phyloP scores from a whole-genome alignment of 2,329 filamentous ascomycete genomes.

The Diplodia sapinea region DNA sequence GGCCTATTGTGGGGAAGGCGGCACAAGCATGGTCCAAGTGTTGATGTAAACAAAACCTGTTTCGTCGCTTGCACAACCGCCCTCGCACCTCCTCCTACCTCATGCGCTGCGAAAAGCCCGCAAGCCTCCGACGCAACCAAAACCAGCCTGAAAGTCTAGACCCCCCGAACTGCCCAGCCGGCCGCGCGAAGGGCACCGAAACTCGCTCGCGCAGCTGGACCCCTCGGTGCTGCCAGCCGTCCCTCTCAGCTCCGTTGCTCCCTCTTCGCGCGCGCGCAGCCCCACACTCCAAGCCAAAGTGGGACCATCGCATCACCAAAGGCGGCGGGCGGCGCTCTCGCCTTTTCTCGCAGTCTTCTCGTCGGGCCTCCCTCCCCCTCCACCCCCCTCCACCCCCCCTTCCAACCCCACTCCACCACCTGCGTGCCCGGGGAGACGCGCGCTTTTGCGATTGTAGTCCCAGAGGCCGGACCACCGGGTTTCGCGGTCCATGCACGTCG shows the following conservation, averaged over 20 bases:
- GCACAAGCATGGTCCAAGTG: conserved; percentile 9
- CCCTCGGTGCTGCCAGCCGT: background rate
- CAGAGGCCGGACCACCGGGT: background rate
- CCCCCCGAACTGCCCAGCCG: background rate
- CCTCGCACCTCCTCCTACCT: background rate
- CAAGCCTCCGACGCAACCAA: background rate
- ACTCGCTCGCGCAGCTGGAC: background rate
- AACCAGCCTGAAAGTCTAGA: background rate
- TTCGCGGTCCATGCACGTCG: background rate
- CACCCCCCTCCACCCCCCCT: background rate
- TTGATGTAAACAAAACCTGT: conserved; percentile 13
- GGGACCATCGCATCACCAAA: background rate
- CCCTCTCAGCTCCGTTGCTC: background rate
- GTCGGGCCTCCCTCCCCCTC: background rate
- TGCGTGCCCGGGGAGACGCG: background rate
- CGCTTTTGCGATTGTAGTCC: background rate
- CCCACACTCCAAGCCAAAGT: background rate
- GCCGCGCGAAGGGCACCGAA: background rate
- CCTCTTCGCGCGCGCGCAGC: background rate
- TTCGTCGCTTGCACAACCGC: background rate
- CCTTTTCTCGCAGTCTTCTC: background rate
- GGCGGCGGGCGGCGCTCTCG: background rate
- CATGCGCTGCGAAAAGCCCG: background rate
- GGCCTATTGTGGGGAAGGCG: background rate
- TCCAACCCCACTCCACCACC: background rate